These are phyloP conservation scores for Lactifluus piperatus DNA, from an alignment of 768 basidiomycete species.

Conservation along the genomic window DNA sequence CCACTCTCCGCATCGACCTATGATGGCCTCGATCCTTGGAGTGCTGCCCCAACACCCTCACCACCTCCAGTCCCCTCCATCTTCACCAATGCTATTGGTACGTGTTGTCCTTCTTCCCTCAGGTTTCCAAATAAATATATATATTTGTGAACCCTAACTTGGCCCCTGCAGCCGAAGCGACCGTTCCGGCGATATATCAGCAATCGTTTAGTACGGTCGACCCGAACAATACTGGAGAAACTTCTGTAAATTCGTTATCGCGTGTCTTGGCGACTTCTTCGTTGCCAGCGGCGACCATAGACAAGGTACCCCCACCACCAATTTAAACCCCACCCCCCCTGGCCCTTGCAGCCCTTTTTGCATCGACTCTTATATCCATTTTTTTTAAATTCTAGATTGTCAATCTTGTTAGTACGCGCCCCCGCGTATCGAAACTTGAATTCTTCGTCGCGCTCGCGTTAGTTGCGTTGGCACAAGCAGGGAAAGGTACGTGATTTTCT, in stretches of 20 bases:
- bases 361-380: no score
- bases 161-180: slow-evolving; percentile 53
- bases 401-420: slow-evolving; percentile 73
- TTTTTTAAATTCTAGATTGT: slow-evolving; percentile 53
- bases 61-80: slow-evolving; percentile 47
- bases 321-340: no score
- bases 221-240: slow-evolving; percentile 60
- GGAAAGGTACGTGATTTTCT: slow-evolving; percentile 47
- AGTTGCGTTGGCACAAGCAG: slow-evolving; percentile 77
- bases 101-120: not conserved
- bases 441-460: slow-evolving; percentile 89
- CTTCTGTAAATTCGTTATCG: slow-evolving; percentile 75
- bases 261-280: slow-evolving; percentile 70
- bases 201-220: slow-evolving; percentile 68
- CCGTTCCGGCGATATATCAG: slow-evolving; percentile 70
- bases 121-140: no score
- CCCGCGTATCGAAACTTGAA: slow-evolving; percentile 78
- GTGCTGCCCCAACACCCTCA: slow-evolving; percentile 56
- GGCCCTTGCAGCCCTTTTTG: no score
- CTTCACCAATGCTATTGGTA: slow-evolving; percentile 27
- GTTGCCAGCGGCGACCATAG: slow-evolving; percentile 74
- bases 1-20: slow-evolving; percentile 63
- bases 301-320: slow-evolving; percentile 44
- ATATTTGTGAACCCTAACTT: no score
- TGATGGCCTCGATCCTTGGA: slow-evolving; percentile 71